Base-by-base conservation (phyloP, 2,329 filamentous ascomycete species). In the Colletotrichum liaoningense region DNA sequence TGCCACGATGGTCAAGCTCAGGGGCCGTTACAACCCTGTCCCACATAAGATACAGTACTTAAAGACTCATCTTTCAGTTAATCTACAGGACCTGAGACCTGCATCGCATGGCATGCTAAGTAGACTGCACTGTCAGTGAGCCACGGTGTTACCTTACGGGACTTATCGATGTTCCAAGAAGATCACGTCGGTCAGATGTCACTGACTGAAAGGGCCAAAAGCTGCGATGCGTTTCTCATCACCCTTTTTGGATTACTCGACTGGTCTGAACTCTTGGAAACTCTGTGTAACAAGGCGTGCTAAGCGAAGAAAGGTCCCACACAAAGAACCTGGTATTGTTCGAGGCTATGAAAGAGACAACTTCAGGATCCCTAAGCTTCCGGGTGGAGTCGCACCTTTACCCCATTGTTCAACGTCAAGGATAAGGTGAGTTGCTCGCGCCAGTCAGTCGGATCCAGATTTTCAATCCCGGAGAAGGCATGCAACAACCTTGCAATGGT, bases 401-500 rank as follows among this genome's bases (percentile, higher is more conserved):
- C 67, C 9, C 67, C 67, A 38, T 69, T 69, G 67, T 69, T 65
- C 28, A 69, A 16, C 22, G 67, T 69, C 60, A 69, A 38, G 67
- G 67, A 69, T 30, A 69, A 49, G 60, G 67, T 69, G n/a, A 69
- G 60, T 65, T 69, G 67, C 67, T 69, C 67, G 54, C 67, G 67
- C 67, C 67, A 69, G 24, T 59, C 54, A 16, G 60, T 28, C 54
- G 67, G 60, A 16, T 69, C 67, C 54, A 69, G 49, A 38, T 57
- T 69, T 35, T 72, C 58, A 24, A 72, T 68, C 5, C 49, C 28
- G 5, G 49, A 63, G 28, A 63, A 72, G 26, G 63, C 58, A 58
- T 82, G 81, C 5, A 83, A 58, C 14, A 83, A 67, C 42, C 81
- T 76, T 4, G 80, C 77, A 22, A 77, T 79, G 3, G 63, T 66